Evolutionary conservation across 2,329 filamentous ascomycete genomes (phyloP), one percentile per base, ranked within the genome.

Genomic region (Fusarium sp.): DNA sequence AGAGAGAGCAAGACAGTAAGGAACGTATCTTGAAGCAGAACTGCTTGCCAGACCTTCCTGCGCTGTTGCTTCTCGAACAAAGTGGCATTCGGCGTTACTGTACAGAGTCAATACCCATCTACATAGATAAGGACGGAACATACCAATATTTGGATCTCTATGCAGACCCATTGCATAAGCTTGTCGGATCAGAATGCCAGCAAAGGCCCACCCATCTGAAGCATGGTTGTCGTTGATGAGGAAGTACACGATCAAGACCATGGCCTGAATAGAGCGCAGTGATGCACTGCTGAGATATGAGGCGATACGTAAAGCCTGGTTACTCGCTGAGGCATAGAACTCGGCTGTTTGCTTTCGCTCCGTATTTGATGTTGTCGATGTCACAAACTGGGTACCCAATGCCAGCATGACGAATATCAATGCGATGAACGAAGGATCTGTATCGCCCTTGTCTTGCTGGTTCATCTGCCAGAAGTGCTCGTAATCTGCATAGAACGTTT

Each of bases 161-260:
- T 95, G 92, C 14, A 95, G 79, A 1, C 92, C 91, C 89, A 95
- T 92, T 25, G 92, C 92, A 73, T 94, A 94, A 0, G 92, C 89
- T 78, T 95, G 92, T 27, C 92, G 86, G 69, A 93, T 89, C 23
- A 93, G 79, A 27, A 95, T 90, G 8, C 92, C 92, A 0, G 90
- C 91, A 82, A 94, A 95, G 0, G 92, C 90, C 89, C 92, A 95
- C 2, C 92, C 92, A 76, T 95, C 92, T 0, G 90, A 92, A 6
- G 92, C 92, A 73, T 94, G 92, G 73, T 94, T 94, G 78, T 95
- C 92, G 74, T 95, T 95, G 82, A 94, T 94, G 37, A 95, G 83
- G 72, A 95, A 95, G 76, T 94, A 94, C 0, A 89, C 90, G 63
- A 94, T 89, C 59, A 95, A 80, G 1, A 94, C 90, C 92, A 94